Evolutionary conservation across 1,284 basidiomycete genomes (phyloP), one percentile per base, ranked within the genome.

Genomic region (Fomitopsis pinicola): DNA sequence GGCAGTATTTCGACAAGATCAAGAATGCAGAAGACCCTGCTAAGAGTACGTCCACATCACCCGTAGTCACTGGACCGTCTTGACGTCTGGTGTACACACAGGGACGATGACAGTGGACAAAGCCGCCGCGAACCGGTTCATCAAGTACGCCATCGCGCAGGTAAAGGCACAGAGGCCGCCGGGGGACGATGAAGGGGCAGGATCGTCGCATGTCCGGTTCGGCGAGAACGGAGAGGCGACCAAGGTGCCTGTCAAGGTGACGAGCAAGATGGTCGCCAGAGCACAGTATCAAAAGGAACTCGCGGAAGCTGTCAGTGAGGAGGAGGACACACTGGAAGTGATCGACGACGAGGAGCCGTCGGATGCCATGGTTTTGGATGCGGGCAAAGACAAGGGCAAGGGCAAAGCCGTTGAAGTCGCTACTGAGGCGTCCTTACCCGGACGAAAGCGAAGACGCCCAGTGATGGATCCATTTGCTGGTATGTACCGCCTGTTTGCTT

Each of bases 1-100:
- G 84, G 48, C 78, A 85, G 65, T 93, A 94, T 73, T 93, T 93
- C 74, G 84, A 85, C 60, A 94, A 94, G 71, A 89, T 94, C 60
- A 83, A 86, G 64, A 78, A 81, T 45, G 88, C 89, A 2, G 89
- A 94, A 73, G 83, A 86, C 61, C 82, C 85, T 22, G 80, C 81
- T 42, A 79, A 82, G 69, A 79, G 88, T 88, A 67, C 64, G 85
- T 74, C 38, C 17, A 44, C 36, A 10, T 14, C 30, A 22, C 28
- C 12, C 42, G 14, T 44, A 30, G 2, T 26, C 19, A 3, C 2
- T 44, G 12, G 2, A 6, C 28, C 12, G 9, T 26, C 22, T 30
- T 40, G 30, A 44, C 15, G 8, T 48, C 5, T 15, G 30, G 22
- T 14, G 17, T 14, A 3, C 10, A 12, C 44, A 40, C 63, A 87